Evolutionary conservation across 352 stramenopile genomes (phyloP), one percentile per base, ranked within the genome.

Genomic region (Globisporangium recalcitrans): DNA sequence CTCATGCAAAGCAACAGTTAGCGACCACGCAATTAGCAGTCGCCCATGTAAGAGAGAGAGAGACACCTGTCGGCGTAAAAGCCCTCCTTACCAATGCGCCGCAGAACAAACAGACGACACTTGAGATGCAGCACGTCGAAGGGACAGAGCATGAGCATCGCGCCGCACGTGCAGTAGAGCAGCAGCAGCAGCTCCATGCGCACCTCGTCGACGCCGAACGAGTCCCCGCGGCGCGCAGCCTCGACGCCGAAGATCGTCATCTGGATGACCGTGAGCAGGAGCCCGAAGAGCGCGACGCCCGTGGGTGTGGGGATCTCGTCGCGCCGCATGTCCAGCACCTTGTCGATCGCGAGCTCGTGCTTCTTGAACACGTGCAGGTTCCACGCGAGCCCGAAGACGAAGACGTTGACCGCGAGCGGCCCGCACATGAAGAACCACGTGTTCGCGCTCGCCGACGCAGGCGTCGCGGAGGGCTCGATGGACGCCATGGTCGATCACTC

Each of bases 341-440:
- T 73, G 58, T 93, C 79, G 52, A 93, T 67, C 13, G 84, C 77
- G 40, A 91, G 54, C 11, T 71, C 69, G 65, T 90, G 69, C 36
- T 51, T 60, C 58, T 80, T 65, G 60, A 90, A 90, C 16, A 88
- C 71, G 63, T 78, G 63, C 32, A 93, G 42, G 59, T 93, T 91
- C 58, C 62, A 64, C n/a, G 80, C 78, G 16, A 88, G 62, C 3
- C 84, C 84, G 31, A 90, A 61, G 13, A 91, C 54, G 55, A 91
- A 91, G 0, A 77, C 66, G 61, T 81, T 91, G 54, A 87, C 65
- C 13, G 84, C 81, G 21, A 93, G 67, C 54, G 84, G 84, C 2
- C 84, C 83, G 62, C 79, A 88, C 69, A 93, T 75, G 69, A 93
- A 93, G 74, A 88, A 93, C 81, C 78, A 90, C 63, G 74, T 84